Evolutionary conservation across 179 eudicot genomes (phyloP), one percentile per base, ranked within the genome.

Genomic region (Silene noctiflora): DNA sequence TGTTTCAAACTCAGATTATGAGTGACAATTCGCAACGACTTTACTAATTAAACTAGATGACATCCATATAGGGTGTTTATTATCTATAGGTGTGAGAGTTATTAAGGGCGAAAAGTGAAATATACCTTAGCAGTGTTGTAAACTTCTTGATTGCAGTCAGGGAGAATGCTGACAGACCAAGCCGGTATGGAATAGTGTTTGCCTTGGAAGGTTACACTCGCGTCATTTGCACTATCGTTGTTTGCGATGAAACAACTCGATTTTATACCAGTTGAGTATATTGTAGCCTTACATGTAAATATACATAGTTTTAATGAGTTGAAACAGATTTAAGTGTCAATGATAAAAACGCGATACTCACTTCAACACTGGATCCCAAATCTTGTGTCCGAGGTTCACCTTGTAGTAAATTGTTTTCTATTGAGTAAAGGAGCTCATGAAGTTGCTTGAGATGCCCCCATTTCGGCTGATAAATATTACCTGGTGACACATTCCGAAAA

Each of bases 91-190:
- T n/a, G n/a, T n/a, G n/a, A n/a, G n/a, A n/a, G n/a, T n/a, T n/a
- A n/a, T n/a, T n/a, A n/a, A n/a, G n/a, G n/a, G n/a, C n/a, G n/a
- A n/a, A n/a, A 39, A 39, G 46, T 4, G 0, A 19, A 0, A 22
- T 9, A 22, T 84, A 82, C 87, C 80, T 65, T 39, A 35, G 82
- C 88, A 14, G 88, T 85, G 82, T 83, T 85, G 75, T 75, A 77
- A 19, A 61, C 82, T 39, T 75, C 85, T 3, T 65, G 77, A 4
- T 66, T 60, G 67, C 88, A 85, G 72, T 82, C 88, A 0, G 78
- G 81, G 11, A 83, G 80, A 10, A 85, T 25, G n/a, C 80, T 80
- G 20, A 83, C 81, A 53, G 86, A 80, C 88, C 88, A 83, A 10
- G 88, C 82, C 1, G 88, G 86, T 0, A 85, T 14, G 2, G 46